A percentile compares a stretch with the other conserved stretches of the same genome.
phyloP scores from a whole-genome alignment of 2,329 filamentous ascomycete species.

The Neocucurbitaria cava region DNA sequence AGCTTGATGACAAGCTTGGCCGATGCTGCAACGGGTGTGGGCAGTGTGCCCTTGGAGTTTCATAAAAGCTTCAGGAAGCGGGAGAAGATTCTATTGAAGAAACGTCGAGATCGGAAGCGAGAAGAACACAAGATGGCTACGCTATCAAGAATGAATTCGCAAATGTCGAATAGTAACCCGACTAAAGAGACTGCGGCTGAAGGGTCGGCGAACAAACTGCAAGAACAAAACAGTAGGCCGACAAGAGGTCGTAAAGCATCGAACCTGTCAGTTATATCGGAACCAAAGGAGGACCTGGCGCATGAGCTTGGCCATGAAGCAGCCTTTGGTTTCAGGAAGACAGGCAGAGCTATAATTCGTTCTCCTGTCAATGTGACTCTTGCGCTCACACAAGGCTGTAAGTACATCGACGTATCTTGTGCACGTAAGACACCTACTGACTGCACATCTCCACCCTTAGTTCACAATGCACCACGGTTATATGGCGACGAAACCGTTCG shows the following conservation, averaged over 20 bases:
- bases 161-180: conserved; percentile 2
- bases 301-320: conserved; percentile 56
- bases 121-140: conserved; percentile 35
- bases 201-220: conserved; percentile 4
- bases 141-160: conserved; percentile 25
- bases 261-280: conserved; percentile 37
- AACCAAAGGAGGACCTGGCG: conserved; percentile 42
- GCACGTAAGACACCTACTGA: too few relatives aligned
- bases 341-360: conserved; percentile 59
- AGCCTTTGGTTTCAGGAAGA: conserved; percentile 60
- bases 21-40: conserved; percentile 68
- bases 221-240: conserved; percentile 18
- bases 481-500: conserved; percentile 76
- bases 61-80: conserved; percentile 65
- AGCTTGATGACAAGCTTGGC: conserved; percentile 67
- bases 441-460: too few relatives aligned
- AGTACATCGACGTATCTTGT: too few relatives aligned
- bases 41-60: conserved; percentile 68
- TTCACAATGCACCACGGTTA: conserved; percentile 73
- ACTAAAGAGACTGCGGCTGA: conserved; percentile 21
- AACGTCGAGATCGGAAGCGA: conserved; percentile 45
- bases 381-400: conserved; percentile 67
- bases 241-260: conserved; percentile 30
- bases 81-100: conserved; percentile 59
- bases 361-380: conserved; percentile 68